Base-by-base conservation (phyloP, 164 flowering plant genomes). In the Litsea cubeba region DNA sequence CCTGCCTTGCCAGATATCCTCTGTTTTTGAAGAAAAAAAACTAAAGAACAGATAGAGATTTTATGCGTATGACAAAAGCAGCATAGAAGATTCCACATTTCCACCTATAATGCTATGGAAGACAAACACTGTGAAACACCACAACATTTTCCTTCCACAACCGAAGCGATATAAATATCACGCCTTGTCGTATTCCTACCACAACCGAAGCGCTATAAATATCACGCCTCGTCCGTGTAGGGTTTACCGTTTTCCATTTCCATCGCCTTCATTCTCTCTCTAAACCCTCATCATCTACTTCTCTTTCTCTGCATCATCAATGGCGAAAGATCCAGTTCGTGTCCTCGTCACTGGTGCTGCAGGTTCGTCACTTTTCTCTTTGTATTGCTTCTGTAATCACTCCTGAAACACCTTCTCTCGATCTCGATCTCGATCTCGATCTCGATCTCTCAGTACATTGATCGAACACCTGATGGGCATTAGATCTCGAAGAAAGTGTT, bases 331-430 rank as follows among this genome's bases (percentile, higher is more conserved):
- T 40, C 97, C 97, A 32, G 88, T 88, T 81, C 88, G 97, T 62
- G 91, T 91, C 68, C 94, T 91, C 30, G 97, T 91, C 70, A 91
- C 97, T 17, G 97, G 97, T 20, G 97, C 97, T 28, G 97, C 97
- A 80, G 92, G 97, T 91, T 63, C 50, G 77, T 46, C 26, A 58
- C 62, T 72, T 73, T 69, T 76, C 69, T 6, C 49, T 30, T 66
- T 18, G 0, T 26, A n/a, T 14, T 12, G 50, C 26, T 25, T 12
- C 3, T 63, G 11, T 23, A 10, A 25, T n/a, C 32, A 10, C 60
- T 54, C 60, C 7, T 14, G n/a, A 54, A 54, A 20, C 7, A 14
- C n/a, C 60, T 54, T 54, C 60, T 54, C 2, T 54, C 60, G 0
- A 30, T 26, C 26, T 26, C 26, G 26, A 26, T 54, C 2, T 3